Conservation (phyloP, 2,329 filamentous ascomycete species). For the Xylariales sp. region DNA sequence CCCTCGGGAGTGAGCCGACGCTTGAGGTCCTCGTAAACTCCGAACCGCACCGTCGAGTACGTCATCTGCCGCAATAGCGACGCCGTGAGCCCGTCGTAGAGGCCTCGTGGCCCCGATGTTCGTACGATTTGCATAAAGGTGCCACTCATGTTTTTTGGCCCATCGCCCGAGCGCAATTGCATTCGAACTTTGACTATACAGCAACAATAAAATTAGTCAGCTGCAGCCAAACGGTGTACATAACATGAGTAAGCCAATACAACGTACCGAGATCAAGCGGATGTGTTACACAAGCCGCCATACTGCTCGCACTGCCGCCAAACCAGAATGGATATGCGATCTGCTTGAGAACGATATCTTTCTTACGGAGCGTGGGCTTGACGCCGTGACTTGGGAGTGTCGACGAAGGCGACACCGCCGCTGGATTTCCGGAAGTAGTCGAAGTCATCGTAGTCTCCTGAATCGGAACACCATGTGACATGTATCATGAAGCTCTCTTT, state of each 20-base stretch:
- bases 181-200: slow-evolving; percentile 76
- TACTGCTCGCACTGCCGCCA: slow-evolving; percentile 91
- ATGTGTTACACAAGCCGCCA: slow-evolving; percentile 92
- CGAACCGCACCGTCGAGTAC: slow-evolving; percentile 96
- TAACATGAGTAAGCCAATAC: neutral
- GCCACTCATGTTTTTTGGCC: slow-evolving; percentile 82
- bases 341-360: slow-evolving; percentile 55
- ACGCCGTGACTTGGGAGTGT: slow-evolving; percentile 36
- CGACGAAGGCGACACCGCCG: slow-evolving; percentile 42
- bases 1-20: slow-evolving; percentile 65
- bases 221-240: slow-evolving; percentile 2
- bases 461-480: slow-evolving; percentile 18
- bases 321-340: slow-evolving; percentile 89
- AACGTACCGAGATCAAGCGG: slow-evolving; percentile 87
- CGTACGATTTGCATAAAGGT: slow-evolving; percentile 86
- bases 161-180: slow-evolving; percentile 82
- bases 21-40: slow-evolving; percentile 95
- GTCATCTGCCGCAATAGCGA: slow-evolving; percentile 93
- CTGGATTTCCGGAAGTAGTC: slow-evolving; percentile 39
- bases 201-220: slow-evolving; percentile 7
- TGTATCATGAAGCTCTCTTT: neutral
- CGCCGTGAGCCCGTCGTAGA: slow-evolving; percentile 93
- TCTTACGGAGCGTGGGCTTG: slow-evolving; percentile 52
- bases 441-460: slow-evolving; percentile 37
- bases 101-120: slow-evolving; percentile 78